Evolutionary conservation across 2,329 filamentous ascomycete species (phyloP).

Genomic region (Penicillium sp.): DNA sequence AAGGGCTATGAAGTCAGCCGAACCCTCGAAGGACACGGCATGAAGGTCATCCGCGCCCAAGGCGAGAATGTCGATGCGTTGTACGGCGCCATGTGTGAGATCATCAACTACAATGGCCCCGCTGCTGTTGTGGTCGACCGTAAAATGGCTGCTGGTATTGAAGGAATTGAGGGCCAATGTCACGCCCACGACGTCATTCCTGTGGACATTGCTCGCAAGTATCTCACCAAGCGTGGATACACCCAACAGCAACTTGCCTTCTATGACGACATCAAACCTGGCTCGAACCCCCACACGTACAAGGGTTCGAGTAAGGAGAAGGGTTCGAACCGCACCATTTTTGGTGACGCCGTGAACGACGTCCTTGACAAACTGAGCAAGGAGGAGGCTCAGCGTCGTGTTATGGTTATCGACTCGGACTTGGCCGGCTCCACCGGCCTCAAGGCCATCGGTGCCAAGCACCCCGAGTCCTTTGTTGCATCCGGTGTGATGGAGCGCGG

Average conservation of each 20-base stretch:
- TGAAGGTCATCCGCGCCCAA: constrained; percentile 37
- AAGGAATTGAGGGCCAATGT: constrained; percentile 35
- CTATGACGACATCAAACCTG: constrained; percentile 36
- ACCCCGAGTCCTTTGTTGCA: constrained; percentile 41
- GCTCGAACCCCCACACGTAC: constrained; percentile 35
- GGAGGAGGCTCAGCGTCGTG: constrained; percentile 38
- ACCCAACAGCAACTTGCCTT: constrained; percentile 33
- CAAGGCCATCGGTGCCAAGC: constrained; percentile 37
- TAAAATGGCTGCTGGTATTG: constrained; percentile 41
- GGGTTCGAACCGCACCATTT: constrained; percentile 39
- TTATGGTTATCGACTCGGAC: constrained; percentile 44
- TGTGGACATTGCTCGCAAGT: constrained; percentile 38
- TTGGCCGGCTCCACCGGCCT: constrained; percentile 43
- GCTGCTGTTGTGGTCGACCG: constrained; percentile 34
- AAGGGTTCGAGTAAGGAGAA: constrained; percentile 38
- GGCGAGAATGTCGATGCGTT: constrained; percentile 41
- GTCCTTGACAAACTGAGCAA: constrained; percentile 39
- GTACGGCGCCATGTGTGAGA: constrained; percentile 33
- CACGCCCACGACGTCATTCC: constrained; percentile 42
- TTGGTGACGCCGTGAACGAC: constrained; percentile 41
- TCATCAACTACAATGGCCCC: constrained; percentile 36
- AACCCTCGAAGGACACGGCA: constrained; percentile 39
- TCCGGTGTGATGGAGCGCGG: constrained; percentile 44
- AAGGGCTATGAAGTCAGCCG: constrained; percentile 36
- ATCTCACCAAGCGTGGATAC: constrained; percentile 40